These are phyloP conservation scores for baker's yeast (Saccharomyces cerevisiae) DNA, from an alignment of 805 yeast species.

Conservation along the genomic window DNA sequence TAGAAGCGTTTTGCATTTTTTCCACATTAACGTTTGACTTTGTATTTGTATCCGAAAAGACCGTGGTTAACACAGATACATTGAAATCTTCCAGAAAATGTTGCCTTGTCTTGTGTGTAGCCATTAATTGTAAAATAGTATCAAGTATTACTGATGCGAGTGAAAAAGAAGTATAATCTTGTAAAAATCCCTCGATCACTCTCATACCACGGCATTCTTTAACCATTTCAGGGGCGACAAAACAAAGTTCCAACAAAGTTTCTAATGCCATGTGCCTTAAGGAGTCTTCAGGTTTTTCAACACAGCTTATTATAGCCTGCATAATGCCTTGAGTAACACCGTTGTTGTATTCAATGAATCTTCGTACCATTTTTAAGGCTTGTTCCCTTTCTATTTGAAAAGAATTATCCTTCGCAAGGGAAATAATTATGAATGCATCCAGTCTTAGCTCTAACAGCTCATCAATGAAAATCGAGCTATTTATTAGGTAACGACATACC, in stretches of 20 bases:
- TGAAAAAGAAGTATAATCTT: conserved; percentile 20
- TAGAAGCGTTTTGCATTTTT: conserved; percentile 51
- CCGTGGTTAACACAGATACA: conserved; percentile 52
- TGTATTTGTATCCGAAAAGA: conserved; percentile 58
- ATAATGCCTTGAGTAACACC: conserved; percentile 64
- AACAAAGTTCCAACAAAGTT: conserved; percentile 47
- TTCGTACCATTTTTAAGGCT: conserved; percentile 63
- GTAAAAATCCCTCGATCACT: conserved; percentile 29
- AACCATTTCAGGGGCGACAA: conserved; percentile 38
- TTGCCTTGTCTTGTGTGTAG: conserved; percentile 24
- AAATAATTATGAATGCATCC: conserved; percentile 54
- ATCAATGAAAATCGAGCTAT: conserved; percentile 46
- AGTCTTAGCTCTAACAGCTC: conserved; percentile 46
- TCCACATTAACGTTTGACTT: conserved; percentile 42
- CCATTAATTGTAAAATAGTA: conserved; percentile 24
- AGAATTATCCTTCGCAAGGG: conserved; percentile 52
- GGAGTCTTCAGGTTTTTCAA: conserved; percentile 47
- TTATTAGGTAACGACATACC: conserved; percentile 56
- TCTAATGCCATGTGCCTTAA: conserved; percentile 47
- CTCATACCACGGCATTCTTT: conserved; percentile 41
- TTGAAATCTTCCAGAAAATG: conserved; percentile 48
- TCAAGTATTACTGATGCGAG: conserved; percentile 23
- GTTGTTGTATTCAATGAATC: conserved; percentile 43
- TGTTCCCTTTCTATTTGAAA: conserved; percentile 61
- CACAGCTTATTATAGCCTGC: conserved; percentile 55